A percentile compares a stretch with the other conserved stretches of the same genome.
Evolutionary conservation across 2,329 filamentous ascomycete species (phyloP).

Genomic region (Aulographum hederae): DNA sequence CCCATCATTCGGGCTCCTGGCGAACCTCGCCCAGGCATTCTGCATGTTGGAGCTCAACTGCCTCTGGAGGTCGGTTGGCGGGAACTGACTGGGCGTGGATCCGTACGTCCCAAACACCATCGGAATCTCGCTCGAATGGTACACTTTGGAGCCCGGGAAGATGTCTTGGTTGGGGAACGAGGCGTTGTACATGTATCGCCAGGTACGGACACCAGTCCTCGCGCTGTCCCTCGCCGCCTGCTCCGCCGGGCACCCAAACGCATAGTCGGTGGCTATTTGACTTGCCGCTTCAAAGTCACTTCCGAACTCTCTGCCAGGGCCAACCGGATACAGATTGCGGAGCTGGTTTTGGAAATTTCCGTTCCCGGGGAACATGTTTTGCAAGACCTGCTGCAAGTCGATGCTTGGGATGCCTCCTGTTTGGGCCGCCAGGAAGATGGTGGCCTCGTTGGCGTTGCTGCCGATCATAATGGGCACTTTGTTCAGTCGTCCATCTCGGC

Average conservation of each 20-base stretch:
- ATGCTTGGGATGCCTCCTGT: slow-evolving; percentile 6
- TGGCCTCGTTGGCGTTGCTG: slow-evolving; percentile 11
- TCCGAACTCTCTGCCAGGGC: slow-evolving; percentile 6
- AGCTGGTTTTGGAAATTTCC: not conserved
- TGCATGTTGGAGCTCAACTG: slow-evolving; percentile 13
- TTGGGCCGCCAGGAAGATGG: slow-evolving; percentile 6
- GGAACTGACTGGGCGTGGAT: not conserved
- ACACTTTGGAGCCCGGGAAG: slow-evolving; percentile 12
- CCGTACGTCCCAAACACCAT: slow-evolving; percentile 3
- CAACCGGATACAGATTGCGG: slow-evolving; percentile 4
- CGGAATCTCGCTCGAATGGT: slow-evolving; percentile 15
- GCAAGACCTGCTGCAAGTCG: slow-evolving; percentile 2
- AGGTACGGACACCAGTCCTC: slow-evolving; percentile 8
- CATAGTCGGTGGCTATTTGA: slow-evolving; percentile 8
- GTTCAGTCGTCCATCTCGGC: slow-evolving; percentile 1
- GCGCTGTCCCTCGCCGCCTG: slow-evolving; percentile 7
- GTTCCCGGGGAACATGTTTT: not conserved
- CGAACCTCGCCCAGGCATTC: slow-evolving; percentile 17
- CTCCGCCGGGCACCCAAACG: slow-evolving; percentile 9
- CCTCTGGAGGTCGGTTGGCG: not conserved
- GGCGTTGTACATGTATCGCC: slow-evolving; percentile 14
- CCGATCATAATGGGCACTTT: slow-evolving; percentile 12
- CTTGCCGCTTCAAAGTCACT: slow-evolving; percentile 5
- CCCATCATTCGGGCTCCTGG: slow-evolving; percentile 16
- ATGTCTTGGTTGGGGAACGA: slow-evolving; percentile 11